Evolutionary conservation across 1,284 basidiomycete genomes (phyloP).

Genomic region (Rhodotorula sp.): DNA sequence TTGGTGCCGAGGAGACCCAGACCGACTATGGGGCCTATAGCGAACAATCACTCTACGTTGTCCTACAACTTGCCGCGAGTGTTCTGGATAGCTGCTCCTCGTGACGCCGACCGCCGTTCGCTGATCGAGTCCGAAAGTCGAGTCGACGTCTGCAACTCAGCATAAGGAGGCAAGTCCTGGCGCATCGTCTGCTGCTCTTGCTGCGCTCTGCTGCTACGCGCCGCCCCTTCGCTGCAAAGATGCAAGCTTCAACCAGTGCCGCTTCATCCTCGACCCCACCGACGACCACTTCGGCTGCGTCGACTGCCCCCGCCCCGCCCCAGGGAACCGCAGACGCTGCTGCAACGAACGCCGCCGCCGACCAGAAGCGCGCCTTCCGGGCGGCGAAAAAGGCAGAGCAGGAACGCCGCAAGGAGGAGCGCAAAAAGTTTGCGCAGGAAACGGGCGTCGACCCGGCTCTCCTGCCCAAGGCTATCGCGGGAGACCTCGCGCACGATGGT

Average conservation of each 20-base stretch:
- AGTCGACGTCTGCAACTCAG: no score
- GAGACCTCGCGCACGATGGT: conserved; percentile 1
- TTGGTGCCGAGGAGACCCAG: no score
- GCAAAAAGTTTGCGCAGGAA: conserved; percentile 15
- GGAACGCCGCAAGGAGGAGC: conserved; percentile 21
- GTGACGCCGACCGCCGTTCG: no score
- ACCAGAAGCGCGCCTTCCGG: conserved; percentile 21
- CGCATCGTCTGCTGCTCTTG: background rate
- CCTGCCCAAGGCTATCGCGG: conserved; percentile 9
- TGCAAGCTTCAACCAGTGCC: background rate
- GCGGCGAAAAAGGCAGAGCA: conserved; percentile 31
- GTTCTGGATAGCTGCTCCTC: no score
- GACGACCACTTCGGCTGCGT: background rate
- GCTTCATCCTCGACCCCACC: background rate
- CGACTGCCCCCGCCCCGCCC: background rate
- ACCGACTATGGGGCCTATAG: no score
- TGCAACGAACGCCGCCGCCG: background rate
- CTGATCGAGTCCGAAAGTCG: no score
- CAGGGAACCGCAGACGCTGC: background rate
- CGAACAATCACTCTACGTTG: no score
- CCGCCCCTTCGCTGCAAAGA: background rate
- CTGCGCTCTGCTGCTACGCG: background rate
- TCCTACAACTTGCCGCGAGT: no score
- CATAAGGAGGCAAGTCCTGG: no score
- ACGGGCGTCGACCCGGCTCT: conserved; percentile 26